Evolutionary conservation across 2,329 filamentous ascomycete species (phyloP), one percentile per base, ranked within the genome.

Genomic region (Claviceps maximensis): DNA sequence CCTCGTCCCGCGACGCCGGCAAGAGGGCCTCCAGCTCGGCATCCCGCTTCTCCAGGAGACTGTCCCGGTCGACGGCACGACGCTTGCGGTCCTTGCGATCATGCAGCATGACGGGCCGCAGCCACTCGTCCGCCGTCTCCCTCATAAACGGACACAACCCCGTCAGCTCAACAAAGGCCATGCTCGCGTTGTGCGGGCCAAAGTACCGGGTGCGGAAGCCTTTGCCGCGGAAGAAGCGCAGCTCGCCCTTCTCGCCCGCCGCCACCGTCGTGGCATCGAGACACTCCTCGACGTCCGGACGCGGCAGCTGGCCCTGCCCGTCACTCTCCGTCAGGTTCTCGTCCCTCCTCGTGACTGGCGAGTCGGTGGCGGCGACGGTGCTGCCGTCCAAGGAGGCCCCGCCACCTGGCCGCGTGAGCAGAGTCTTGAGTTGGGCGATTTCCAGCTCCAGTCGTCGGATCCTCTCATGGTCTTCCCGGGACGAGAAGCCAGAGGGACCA

Each of bases 121-220:
- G 70, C 77, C 78, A 81, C 61, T 81, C 77, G 51, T 80, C 76
- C 10, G 78, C 77, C 1, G 78, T 81, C 66, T 82, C 78, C 57
- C 74, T 76, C 79, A 82, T 82, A 54, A 82, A 82, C 15, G 77
- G 75, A 47, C 73, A 77, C 47, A 82, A 69, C 2, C 79, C 78
- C 2, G 75, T 75, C 58, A 78, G 67, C 68, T 80, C 77, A 49
- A 75, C 74, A 60, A 82, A 78, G 12, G 79, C 78, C 66, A 80
- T 76, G 66, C 74, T 80, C 46, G 77, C 76, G 58, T 80, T 82
- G 62, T 80, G 76, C 3, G 78, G 78, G 2, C 79, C 78, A 59
- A 77, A 79, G 61, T 81, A 82, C 57, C 78, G 73, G 3, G 76
- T 80, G 59, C 77, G 76, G 63, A 81, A 81, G 56, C 78, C 76